Evolutionary conservation across 495 filamentous ascomycete genomes (phyloP).

Genomic region (Oidiodendron maius): DNA sequence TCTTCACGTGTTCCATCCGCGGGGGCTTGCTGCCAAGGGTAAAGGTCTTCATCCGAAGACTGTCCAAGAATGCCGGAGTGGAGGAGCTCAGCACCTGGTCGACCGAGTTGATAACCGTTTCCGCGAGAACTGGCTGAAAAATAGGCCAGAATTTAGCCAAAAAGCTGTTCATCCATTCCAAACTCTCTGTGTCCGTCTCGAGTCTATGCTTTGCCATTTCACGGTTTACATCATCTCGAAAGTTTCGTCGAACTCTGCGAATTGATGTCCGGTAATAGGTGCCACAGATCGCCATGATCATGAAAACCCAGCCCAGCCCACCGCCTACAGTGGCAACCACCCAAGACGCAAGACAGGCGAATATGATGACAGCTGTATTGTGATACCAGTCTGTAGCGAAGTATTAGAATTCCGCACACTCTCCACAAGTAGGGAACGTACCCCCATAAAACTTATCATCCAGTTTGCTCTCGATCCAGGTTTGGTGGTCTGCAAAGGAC

Average conservation of each 20-base stretch:
- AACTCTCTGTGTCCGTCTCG: conserved; percentile 85
- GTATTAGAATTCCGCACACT: conserved; percentile 1
- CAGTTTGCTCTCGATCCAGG: conserved; percentile 75
- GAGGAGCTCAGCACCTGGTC: conserved; percentile 91
- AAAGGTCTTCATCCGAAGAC: conserved; percentile 84
- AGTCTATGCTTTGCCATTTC: conserved; percentile 85
- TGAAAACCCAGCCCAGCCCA: conserved; percentile 85
- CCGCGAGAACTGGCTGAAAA: conserved; percentile 86
- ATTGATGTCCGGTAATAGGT: conserved; percentile 97
- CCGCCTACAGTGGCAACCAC: conserved; percentile 82
- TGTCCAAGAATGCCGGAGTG: conserved; percentile 90
- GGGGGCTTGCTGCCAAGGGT: conserved; percentile 92
- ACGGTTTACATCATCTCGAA: conserved; percentile 88
- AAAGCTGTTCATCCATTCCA: conserved; percentile 99
- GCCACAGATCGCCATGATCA: conserved; percentile 84
- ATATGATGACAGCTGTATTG: conserved; percentile 85
- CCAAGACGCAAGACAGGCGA: conserved; percentile 90
- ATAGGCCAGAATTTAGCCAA: conserved; percentile 99
- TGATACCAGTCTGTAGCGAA: conserved; percentile 85
- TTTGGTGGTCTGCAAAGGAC: conserved; percentile 79
- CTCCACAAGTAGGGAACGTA: conserved; percentile 30
- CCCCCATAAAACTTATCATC: conserved; percentile 91
- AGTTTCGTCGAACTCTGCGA: conserved; percentile 89
- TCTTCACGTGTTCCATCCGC: conserved; percentile 93
- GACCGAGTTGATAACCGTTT: conserved; percentile 86